A percentile compares a stretch with the other conserved stretches of the same genome.
Evolutionary conservation across 306 rosid genomes (phyloP).

Genomic region (Bauhinia variegata): DNA sequence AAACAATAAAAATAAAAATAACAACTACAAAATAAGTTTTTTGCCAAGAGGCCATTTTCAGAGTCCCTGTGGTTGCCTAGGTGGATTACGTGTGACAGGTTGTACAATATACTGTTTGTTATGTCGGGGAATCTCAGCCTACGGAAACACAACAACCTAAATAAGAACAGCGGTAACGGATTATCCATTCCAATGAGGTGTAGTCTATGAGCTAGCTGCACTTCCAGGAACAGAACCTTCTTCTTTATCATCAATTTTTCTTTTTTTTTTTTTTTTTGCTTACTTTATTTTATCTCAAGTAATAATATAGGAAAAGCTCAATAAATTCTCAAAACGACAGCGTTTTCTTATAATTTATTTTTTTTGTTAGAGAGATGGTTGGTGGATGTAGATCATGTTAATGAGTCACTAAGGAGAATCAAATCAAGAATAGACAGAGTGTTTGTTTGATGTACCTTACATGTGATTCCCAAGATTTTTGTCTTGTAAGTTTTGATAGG

Average conservation of each 20-base stretch:
- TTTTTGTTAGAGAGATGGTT: no score
- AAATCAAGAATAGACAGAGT: slow-evolving; percentile 38
- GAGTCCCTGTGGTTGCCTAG: no score
- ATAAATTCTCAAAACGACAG: no score
- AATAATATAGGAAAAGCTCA: no score
- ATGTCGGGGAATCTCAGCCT: slow-evolving; percentile 64
- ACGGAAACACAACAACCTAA: slow-evolving; percentile 23
- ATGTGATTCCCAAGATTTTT: slow-evolving; percentile 43
- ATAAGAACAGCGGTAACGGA: slow-evolving; percentile 30
- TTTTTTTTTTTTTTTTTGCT: no score
- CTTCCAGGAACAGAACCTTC: slow-evolving; percentile 40
- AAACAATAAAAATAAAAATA: no score
- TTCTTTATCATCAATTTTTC: background rate
- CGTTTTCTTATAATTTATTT: no score
- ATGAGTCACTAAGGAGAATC: slow-evolving; percentile 23
- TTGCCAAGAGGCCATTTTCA: no score
- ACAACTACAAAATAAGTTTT: no score
- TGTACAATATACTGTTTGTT: slow-evolving; percentile 36
- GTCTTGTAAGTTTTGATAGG: slow-evolving; percentile 38
- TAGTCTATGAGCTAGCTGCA: slow-evolving; percentile 17
- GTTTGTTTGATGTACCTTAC: slow-evolving; percentile 37
- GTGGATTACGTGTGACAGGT: slow-evolving; percentile 55
- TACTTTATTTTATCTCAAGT: no score
- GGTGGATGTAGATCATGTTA: no score
- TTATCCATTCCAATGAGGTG: slow-evolving; percentile 10